A percentile compares a stretch with the other conserved stretches of the same genome.
These are phyloP conservation scores for Pseudopediastrum boryanum DNA, from an alignment of 139 green algal species.

Conservation along the genomic window DNA sequence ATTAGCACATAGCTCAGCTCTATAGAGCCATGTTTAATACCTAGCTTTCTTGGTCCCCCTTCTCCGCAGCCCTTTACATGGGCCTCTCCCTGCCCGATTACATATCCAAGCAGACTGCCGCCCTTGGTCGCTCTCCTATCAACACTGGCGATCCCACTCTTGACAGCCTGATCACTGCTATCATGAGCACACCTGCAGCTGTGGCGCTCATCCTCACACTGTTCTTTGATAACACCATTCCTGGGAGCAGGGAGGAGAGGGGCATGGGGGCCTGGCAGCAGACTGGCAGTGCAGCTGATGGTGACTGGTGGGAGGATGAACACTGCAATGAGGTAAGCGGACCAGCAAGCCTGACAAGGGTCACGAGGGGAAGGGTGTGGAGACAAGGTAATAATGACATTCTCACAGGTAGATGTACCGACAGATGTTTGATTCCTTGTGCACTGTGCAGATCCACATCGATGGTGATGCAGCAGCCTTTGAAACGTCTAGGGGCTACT, in stretches of 20 bases:
- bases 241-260: conserved; percentile 40
- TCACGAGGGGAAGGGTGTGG: not conserved
- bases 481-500: not conserved
- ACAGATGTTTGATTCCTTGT: not conserved
- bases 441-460: not conserved
- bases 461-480: not conserved
- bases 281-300: not conserved
- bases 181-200: conserved; percentile 63
- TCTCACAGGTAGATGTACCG: not conserved
- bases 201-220: conserved; percentile 65
- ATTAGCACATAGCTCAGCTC: too few relatives aligned
- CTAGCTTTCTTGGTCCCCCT: not conserved
- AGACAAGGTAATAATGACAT: not conserved
- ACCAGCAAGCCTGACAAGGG: not conserved
- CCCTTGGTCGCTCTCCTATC: conserved; percentile 52
- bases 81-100: conserved; percentile 62
- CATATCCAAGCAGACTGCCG: conserved; percentile 52
- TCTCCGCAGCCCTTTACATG: conserved; percentile 52
- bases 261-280: conserved; percentile 42
- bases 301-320: conserved; percentile 51
- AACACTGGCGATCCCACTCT: conserved; percentile 46
- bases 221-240: conserved; percentile 72
- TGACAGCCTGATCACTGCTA: conserved; percentile 46
- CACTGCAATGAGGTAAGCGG: conserved; percentile 36
- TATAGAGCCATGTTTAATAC: not conserved